phyloP scores from a whole-genome alignment of 371 early-diverging fungal genomes.

The Apophysomyces trapeziformis region DNA sequence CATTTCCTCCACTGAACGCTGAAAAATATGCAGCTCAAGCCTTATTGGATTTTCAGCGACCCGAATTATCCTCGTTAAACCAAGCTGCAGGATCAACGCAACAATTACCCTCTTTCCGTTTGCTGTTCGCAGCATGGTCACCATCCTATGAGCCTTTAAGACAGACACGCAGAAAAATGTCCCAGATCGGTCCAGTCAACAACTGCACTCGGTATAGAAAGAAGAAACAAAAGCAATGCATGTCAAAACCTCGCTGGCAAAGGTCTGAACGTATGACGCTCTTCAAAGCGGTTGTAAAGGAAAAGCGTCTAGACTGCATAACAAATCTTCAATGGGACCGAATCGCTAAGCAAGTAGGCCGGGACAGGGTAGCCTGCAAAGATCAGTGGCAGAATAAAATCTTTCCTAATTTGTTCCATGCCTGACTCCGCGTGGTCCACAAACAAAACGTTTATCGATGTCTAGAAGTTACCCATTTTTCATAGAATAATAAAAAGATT shows the following conservation, averaged over 20 bases:
- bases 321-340: slow-evolving; percentile 28
- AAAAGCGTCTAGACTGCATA: slow-evolving; percentile 28
- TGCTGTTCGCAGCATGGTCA: neutral
- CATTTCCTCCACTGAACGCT: neutral
- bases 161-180: neutral
- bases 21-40: neutral
- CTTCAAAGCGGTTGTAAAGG: slow-evolving; percentile 24
- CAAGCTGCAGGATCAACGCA: neutral
- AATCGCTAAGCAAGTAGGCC: slow-evolving; percentile 23
- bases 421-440: neutral
- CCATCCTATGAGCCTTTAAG: neutral
- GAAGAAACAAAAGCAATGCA: slow-evolving; percentile 8
- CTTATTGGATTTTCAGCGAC: neutral
- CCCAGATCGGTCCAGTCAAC: neutral
- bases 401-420: slow-evolving; percentile 6
- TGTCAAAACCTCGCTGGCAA: slow-evolving; percentile 29
- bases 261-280: slow-evolving; percentile 18
- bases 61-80: neutral
- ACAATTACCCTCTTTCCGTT: neutral
- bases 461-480: neutral
- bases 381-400: slow-evolving; percentile 35
- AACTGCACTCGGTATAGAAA: neutral
- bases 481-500: slow-evolving; percentile 15
- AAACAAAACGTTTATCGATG: neutral
- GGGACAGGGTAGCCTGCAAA: slow-evolving; percentile 29